A percentile compares a stretch with the other conserved stretches of the same genome.
Evolutionary conservation across 768 basidiomycete genomes (phyloP).

Genomic region (Leccinum disarticulatum): DNA sequence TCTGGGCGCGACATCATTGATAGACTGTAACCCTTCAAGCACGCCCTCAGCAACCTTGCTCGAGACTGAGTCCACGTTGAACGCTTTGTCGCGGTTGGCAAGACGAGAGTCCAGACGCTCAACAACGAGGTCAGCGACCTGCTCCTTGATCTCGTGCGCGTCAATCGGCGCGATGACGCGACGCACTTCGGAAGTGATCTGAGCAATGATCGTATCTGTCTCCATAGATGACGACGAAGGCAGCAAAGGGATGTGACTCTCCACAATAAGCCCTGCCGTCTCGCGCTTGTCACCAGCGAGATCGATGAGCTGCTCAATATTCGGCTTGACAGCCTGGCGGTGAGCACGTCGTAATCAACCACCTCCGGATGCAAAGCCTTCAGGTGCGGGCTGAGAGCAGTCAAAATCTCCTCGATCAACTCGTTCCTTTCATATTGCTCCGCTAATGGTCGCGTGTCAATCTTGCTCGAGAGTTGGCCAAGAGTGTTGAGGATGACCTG

Average conservation of each 20-base stretch:
- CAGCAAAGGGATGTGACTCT: conserved; percentile 66
- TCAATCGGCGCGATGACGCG: conserved; percentile 74
- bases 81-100: conserved; percentile 70
- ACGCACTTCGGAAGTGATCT: conserved; percentile 69
- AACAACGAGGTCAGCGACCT: conserved; percentile 85
- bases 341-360: conserved; percentile 78
- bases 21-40: conserved; percentile 41
- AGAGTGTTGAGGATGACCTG: conserved; percentile 62
- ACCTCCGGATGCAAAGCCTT: conserved; percentile 59
- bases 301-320: conserved; percentile 86
- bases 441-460: conserved; percentile 36
- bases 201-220: conserved; percentile 51
- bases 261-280: conserved; percentile 78
- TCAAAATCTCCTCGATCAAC: conserved; percentile 60
- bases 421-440: conserved; percentile 52
- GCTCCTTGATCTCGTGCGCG: conserved; percentile 85
- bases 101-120: conserved; percentile 82
- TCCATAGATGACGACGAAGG: conserved; percentile 48
- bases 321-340: conserved; percentile 80
- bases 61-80: conserved; percentile 60
- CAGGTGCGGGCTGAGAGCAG: conserved; percentile 60
- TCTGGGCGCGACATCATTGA: conserved; percentile 39
- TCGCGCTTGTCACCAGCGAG: conserved; percentile 87
- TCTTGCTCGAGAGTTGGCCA: conserved; percentile 41
- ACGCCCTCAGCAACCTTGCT: conserved; percentile 57